Evolutionary conservation across 2,329 filamentous ascomycete species (phyloP), one percentile per base, ranked within the genome.

Genomic region (Ophiocordyceps camponoti-saundersi): DNA sequence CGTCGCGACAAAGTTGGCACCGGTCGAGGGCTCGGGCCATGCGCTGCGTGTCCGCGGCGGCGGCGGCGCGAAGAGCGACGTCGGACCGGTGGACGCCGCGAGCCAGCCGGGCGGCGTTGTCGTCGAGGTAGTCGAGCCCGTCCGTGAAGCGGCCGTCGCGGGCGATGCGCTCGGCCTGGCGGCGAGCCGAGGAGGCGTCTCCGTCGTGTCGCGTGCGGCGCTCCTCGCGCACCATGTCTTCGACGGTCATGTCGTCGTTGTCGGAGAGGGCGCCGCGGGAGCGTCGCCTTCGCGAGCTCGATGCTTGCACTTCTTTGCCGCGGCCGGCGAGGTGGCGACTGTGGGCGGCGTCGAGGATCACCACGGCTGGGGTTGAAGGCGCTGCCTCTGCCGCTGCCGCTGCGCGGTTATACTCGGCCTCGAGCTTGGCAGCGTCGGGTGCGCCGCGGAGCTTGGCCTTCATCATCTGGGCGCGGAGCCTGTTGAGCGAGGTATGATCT

Each of bases 181-280:
- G 78, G 55, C 80, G 71, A 6, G 36, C 36, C 2, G 36, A 39
- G 16, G n/a, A 39, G 36, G 36, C 16, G 16, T 39, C 36, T 6
- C 36, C 36, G 16, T 39, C 16, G n/a, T 18, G 36, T 18, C 36
- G 36, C 16, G 36, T 95, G 47, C 90, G 82, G 34, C 86, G 79
- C 64, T 98, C 92, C 63, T 96, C 89, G 26, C 87, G 80, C 18
- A 98, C 79, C 92, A 98, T 98, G 62, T 98, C 92, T 47, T 94
- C 88, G 50, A 98, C 84, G 29, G 72, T 82, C 88, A 98, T 96
- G 56, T 96, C 88, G 46, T 93, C 85, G 58, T 96, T 96, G 53
- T 92, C 87, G 54, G 85, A 79, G 6, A 98, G 84, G 8, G 80
- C 73, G 1, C 90, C 92, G 6, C 96, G 84, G 8, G 80, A 72